Evolutionary conservation across 106 monocot genomes (phyloP), one percentile per base, ranked within the genome.

Genomic region (Allium cepa): DNA sequence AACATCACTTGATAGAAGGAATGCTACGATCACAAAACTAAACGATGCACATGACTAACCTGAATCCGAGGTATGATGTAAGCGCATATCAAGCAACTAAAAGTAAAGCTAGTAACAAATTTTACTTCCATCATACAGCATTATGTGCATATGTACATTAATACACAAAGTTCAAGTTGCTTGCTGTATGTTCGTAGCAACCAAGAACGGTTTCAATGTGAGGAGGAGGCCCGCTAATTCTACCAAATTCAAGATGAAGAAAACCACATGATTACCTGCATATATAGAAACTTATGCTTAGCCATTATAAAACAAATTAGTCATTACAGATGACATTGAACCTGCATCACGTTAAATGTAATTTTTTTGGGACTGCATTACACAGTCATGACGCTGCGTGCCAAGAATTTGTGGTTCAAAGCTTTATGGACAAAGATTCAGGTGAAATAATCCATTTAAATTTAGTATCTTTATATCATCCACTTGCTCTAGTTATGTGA

Each of bases 221-320:
- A 79, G 36, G 2, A 79, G 9, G 16, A 74, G 18, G 7, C 79
- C 73, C 57, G 68, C 17, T 8, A 70, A 50, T 10, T 18, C 60
- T 11, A 73, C 26, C 15, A 69, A 8, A 50, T 74, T 64, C n/a
- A 79, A 46, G 18, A 74, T 45, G 10, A 79, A 64, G 46, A 74
- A 79, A 27, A 79, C 56, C 56, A 79, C 47, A 7, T 73, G 57
- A 22, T 69, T 68, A 58, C 79, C 79, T 79, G 74, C 50, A 79
- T 11, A 62, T 28, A 27, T 4, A 62, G 12, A 62, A 28, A 22
- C 12, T 18, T 59, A 8, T 36, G 59, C 59, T 26, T 59, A 17
- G 26, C 9, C 26, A 18, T 17, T 18, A 9, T 10, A 59, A 59
- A 17, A 59, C n/a, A 26, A 59, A 18, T 59, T 17, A 18, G 26